Evolutionary conservation across 2,329 filamentous ascomycete genomes (phyloP).

Genomic region (Beauveria australis): DNA sequence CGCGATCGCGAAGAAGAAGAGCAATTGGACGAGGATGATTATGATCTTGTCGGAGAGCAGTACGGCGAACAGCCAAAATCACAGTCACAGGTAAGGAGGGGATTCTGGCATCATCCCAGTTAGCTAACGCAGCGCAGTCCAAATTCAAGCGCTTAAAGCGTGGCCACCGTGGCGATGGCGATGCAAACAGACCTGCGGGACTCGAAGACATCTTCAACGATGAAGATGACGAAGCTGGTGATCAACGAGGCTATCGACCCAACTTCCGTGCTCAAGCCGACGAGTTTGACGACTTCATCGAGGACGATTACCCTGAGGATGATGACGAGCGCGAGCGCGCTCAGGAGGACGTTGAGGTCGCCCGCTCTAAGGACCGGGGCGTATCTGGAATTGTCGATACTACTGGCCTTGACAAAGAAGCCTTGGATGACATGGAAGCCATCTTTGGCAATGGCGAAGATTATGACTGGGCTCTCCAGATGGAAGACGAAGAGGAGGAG

Average conservation of each 20-base stretch:
- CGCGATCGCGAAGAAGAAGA: slow-evolving; percentile 76
- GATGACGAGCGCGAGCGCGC: slow-evolving; percentile 69
- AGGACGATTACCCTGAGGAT: slow-evolving; percentile 87
- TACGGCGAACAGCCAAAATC: slow-evolving; percentile 56
- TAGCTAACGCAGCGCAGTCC: slow-evolving; percentile 42
- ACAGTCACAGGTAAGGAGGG: slow-evolving; percentile 57
- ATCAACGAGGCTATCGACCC: slow-evolving; percentile 44
- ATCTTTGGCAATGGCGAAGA: slow-evolving; percentile 95
- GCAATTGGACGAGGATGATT: slow-evolving; percentile 88
- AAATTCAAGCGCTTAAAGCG: slow-evolving; percentile 97
- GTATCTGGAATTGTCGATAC: slow-evolving; percentile 66
- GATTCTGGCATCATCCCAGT: background rate
- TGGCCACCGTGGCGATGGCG: slow-evolving; percentile 68
- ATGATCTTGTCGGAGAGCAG: slow-evolving; percentile 86
- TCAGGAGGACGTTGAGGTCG: slow-evolving; percentile 81
- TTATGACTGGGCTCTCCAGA: slow-evolving; percentile 86
- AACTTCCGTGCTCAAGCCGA: slow-evolving; percentile 57
- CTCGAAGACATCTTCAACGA: slow-evolving; percentile 93
- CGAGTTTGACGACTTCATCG: slow-evolving; percentile 93
- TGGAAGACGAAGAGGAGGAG: slow-evolving; percentile 80
- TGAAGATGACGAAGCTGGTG: slow-evolving; percentile 69
- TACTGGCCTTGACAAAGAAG: slow-evolving; percentile 81
- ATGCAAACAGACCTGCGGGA: slow-evolving; percentile 58
- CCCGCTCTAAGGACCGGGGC: slow-evolving; percentile 65
- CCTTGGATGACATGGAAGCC: slow-evolving; percentile 89